Percentiles rank a stretch among this genome's conserved stretches.
Conservation (phyloP, 2,329 filamentous ascomycete species). For the Aotearoamyces nothofagi region DNA sequence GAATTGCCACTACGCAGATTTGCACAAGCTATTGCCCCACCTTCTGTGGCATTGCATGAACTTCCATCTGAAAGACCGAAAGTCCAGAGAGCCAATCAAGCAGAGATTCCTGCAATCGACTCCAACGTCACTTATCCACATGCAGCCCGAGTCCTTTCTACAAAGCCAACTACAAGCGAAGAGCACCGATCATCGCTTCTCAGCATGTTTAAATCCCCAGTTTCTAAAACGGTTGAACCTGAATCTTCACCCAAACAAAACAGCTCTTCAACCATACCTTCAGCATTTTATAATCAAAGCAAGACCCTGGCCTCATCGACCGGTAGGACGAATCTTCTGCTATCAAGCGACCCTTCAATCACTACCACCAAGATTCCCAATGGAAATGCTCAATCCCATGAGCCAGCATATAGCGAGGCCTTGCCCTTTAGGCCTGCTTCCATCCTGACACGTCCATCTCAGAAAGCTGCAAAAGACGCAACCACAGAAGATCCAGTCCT, state of each 20-base stretch:
- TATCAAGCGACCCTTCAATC: not conserved
- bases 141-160: no score
- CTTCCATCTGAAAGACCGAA: slow-evolving; percentile 8
- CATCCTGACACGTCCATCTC: slow-evolving; percentile 1
- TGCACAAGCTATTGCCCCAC: slow-evolving; percentile 4
- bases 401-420: slow-evolving; percentile 1
- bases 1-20: slow-evolving; percentile 8
- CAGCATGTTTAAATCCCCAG: slow-evolving; percentile 35
- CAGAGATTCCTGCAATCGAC: not conserved
- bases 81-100: not conserved
- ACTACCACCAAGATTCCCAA: not conserved
- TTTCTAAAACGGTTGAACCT: slow-evolving; percentile 4
- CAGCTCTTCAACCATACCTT: not conserved
- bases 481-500: not conserved
- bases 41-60: slow-evolving; percentile 9
- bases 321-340: no score
- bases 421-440: slow-evolving; percentile 2
- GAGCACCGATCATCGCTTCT: slow-evolving; percentile 33
- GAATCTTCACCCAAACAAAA: no score
- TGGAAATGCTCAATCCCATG: slow-evolving; percentile 5
- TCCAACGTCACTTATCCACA: no score
- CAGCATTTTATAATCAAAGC: not conserved
- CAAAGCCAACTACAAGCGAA: slow-evolving; percentile 9
- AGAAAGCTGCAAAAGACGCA: slow-evolving; percentile 1
- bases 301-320: not conserved